These are phyloP conservation scores for Aspergillus texensis DNA, from an alignment of 2,329 filamentous ascomycete species.

Conservation along the genomic window DNA sequence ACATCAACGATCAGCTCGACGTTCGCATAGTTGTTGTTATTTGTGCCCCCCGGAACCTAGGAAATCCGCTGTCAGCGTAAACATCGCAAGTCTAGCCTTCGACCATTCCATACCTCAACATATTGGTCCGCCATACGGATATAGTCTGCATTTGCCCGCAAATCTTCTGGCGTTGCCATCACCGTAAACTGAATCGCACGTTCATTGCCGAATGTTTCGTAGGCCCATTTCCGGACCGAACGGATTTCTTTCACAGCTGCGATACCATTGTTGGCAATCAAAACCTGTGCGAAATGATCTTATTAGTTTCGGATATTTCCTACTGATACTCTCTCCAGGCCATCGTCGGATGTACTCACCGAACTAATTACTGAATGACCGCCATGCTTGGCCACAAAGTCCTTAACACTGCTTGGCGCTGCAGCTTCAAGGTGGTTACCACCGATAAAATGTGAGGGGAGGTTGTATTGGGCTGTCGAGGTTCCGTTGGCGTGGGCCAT, in stretches of 20 bases:
- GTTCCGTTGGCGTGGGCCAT: constrained; percentile 46
- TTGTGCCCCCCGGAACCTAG: constrained; percentile 90
- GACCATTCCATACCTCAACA: constrained; percentile 67
- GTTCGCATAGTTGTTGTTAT: constrained; percentile 99
- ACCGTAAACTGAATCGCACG: constrained; percentile 98
- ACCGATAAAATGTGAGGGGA: constrained; percentile 94
- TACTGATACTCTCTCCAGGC: neutral
- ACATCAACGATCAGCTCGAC: constrained; percentile 99
- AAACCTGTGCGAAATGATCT: constrained; percentile 61
- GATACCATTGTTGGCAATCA: constrained; percentile 99
- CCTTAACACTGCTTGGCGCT: constrained; percentile 83
- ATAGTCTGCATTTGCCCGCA: constrained; percentile 97
- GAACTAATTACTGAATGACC: constrained; percentile 99
- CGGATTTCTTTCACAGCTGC: constrained; percentile 99
- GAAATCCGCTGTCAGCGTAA: neutral
- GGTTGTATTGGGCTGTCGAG: constrained; percentile 63
- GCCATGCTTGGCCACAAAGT: constrained; percentile 86
- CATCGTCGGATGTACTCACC: constrained; percentile 60
- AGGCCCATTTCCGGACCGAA: constrained; percentile 99
- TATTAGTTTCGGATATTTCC: neutral
- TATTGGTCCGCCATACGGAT: constrained; percentile 99
- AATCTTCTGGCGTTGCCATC: constrained; percentile 98
- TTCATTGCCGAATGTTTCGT: constrained; percentile 99
- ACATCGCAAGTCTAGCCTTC: neutral
- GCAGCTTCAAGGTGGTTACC: constrained; percentile 86